Base-by-base conservation (phyloP, 768 basidiomycete species). In the Cystobasidium onofrii region DNA sequence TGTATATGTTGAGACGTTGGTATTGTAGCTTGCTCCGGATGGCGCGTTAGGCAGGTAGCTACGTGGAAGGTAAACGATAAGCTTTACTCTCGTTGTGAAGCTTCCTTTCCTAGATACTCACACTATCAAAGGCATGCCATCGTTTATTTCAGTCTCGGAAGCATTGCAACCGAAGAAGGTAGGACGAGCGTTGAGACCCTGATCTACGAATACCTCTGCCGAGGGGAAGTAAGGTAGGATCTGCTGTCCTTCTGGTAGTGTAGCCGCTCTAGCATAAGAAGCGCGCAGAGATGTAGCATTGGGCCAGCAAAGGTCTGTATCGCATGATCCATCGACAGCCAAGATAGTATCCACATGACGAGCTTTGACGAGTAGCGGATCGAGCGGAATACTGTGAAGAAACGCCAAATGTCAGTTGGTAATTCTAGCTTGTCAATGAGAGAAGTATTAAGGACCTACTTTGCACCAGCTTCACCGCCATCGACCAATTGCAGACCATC, bases 131-230 rank as follows among this genome's bases (percentile, higher is more conserved):
- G 54, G 62, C 69, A 71, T 71, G 31, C 69, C 60, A 62, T 57
- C 67, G 46, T 74, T 54, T 27, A 64, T 67, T 33, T 63, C 29
- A 2, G 31, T 80, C 57, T 84, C 79, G 1, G 67, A 78, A 18
- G 87, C 85, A 77, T 88, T 81, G 78, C 90, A 91, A 1, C 90
- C 91, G 81, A 90, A 91, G 82, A 92, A 90, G 0, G 88, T 89
- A 1, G 89, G 86, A 31, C 88, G 85, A 55, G 81, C 82, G 77
- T 87, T 89, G 0, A 90, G 84, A 41, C 89, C 88, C 3, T 84
- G 85, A 0, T 81, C 79, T 41, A 88, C 78, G 80, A 89, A 90
- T 15, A 83, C 83, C 1, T 83, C 83, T 0, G 83, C 77, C 10
- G 82, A 54, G 10, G 43, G 63, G 63, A 73, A 73, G 43, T 63